Evolutionary conservation across 2,329 filamentous ascomycete species (phyloP).

Genomic region (Trichoderma aggressivum): DNA sequence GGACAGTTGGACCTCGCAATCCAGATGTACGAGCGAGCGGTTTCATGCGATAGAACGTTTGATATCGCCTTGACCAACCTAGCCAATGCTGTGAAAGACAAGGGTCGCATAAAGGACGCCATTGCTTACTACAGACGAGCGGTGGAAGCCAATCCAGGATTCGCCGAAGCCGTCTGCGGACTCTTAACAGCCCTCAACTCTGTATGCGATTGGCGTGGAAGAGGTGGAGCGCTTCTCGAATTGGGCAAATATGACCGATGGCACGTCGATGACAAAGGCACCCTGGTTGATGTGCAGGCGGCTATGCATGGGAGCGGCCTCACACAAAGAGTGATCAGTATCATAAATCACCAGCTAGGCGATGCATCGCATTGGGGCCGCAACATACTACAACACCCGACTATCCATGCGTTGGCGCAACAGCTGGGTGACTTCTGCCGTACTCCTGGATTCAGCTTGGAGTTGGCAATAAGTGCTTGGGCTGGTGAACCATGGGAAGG

Average conservation of each 20-base stretch:
- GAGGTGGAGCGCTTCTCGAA: constrained; percentile 78
- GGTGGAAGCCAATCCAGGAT: constrained; percentile 87
- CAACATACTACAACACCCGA: constrained; percentile 59
- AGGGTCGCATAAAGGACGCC: constrained; percentile 86
- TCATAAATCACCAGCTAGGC: constrained; percentile 81
- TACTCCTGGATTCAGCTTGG: constrained; percentile 36
- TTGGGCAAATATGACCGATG: constrained; percentile 77
- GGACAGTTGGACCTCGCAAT: constrained; percentile 90
- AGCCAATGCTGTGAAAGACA: constrained; percentile 96
- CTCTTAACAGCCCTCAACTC: constrained; percentile 93
- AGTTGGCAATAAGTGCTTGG: constrained; percentile 55
- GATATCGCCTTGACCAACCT: constrained; percentile 96
- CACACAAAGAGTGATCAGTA: constrained; percentile 85
- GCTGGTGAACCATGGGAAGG: constrained; percentile 81
- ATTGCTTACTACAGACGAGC: constrained; percentile 89
- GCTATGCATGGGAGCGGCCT: constrained; percentile 68
- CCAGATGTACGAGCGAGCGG: constrained; percentile 94
- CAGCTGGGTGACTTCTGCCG: constrained; percentile 44
- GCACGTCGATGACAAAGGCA: constrained; percentile 84
- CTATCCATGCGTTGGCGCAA: constrained; percentile 49
- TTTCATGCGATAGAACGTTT: constrained; percentile 87
- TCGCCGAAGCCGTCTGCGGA: constrained; percentile 94
- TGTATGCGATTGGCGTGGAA: constrained; percentile 88
- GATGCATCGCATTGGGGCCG: constrained; percentile 86
- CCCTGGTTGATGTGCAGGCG: constrained; percentile 69